These are phyloP conservation scores for Trichoderma lentiforme DNA, from an alignment of 2,329 filamentous ascomycete genomes.

Conservation along the genomic window DNA sequence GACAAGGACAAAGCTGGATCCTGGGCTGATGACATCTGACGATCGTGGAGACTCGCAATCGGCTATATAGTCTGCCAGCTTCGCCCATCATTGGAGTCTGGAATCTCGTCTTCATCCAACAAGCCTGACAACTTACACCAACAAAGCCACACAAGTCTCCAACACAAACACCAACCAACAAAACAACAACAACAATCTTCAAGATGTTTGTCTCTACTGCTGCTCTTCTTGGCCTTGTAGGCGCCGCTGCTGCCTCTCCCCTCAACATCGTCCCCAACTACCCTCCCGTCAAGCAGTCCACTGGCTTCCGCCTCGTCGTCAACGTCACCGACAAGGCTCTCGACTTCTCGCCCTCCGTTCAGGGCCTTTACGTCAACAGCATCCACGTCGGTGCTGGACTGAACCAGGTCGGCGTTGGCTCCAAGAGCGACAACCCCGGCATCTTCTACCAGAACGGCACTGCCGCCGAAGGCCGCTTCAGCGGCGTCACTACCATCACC, in stretches of 20 bases:
- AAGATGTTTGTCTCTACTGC: slow-evolving; percentile 20
- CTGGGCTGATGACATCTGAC: background rate
- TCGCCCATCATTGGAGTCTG: background rate
- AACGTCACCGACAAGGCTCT: slow-evolving; percentile 38
- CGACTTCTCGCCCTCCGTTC: slow-evolving; percentile 37
- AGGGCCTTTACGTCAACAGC: slow-evolving; percentile 37
- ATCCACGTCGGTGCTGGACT: slow-evolving; percentile 41
- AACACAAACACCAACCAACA: background rate
- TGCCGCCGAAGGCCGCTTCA: slow-evolving; percentile 28
- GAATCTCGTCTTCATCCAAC: background rate
- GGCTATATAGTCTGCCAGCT: background rate
- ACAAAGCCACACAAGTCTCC: background rate
- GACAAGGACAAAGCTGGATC: background rate
- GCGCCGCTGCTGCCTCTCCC: slow-evolving; percentile 25
- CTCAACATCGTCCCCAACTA: slow-evolving; percentile 9
- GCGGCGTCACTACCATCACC: slow-evolving; percentile 33
- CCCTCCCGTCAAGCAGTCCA: slow-evolving; percentile 14
- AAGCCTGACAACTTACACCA: background rate
- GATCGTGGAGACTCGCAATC: background rate
- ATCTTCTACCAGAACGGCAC: slow-evolving; percentile 50
- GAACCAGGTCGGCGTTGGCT: slow-evolving; percentile 37
- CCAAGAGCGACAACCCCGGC: slow-evolving; percentile 25
- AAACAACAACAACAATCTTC: background rate
- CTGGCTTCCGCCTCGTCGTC: slow-evolving; percentile 39
- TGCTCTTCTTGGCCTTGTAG: slow-evolving; percentile 20